Conservation (phyloP, 177 flowering plant genomes). For the Vitis hybrid region DNA sequence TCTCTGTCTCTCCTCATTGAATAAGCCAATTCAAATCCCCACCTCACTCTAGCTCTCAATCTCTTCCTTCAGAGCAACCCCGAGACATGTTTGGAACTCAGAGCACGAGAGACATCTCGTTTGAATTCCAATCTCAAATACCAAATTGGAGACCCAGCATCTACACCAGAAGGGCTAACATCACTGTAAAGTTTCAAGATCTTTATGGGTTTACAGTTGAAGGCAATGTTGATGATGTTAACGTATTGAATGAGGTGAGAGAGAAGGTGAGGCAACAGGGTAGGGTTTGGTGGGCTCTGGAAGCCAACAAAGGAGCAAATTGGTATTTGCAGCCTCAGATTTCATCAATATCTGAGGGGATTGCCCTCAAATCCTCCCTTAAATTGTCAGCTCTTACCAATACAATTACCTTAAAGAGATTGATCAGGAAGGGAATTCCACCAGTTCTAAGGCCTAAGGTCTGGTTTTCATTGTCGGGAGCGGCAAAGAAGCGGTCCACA, state of each 20-base stretch:
- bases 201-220: constrained; percentile 92
- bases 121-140: constrained; percentile 59
- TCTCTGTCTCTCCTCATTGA: background rate
- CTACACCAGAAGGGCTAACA: constrained; percentile 71
- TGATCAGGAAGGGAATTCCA: constrained; percentile 92
- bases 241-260: constrained; percentile 91
- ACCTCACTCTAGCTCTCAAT: background rate
- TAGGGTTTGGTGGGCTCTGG: constrained; percentile 90
- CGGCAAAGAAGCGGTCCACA: constrained; percentile 92
- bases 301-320: constrained; percentile 90
- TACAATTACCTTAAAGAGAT: constrained; percentile 70
- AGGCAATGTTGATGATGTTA: constrained; percentile 97
- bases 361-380: constrained; percentile 58
- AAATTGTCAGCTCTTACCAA: constrained; percentile 68
- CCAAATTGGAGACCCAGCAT: constrained; percentile 66
- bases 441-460: constrained; percentile 89
- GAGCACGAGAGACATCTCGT: constrained; percentile 44
- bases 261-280: constrained; percentile 96
- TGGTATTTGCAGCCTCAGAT: constrained; percentile 82
- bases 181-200: constrained; percentile 87
- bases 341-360: constrained; percentile 50
- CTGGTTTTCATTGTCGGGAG: constrained; percentile 93
- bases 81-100: constrained; percentile 60
- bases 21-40: background rate
- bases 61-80: background rate